Conservation (phyloP, 768 basidiomycete genomes). For the Crassisporium funariophilum region DNA sequence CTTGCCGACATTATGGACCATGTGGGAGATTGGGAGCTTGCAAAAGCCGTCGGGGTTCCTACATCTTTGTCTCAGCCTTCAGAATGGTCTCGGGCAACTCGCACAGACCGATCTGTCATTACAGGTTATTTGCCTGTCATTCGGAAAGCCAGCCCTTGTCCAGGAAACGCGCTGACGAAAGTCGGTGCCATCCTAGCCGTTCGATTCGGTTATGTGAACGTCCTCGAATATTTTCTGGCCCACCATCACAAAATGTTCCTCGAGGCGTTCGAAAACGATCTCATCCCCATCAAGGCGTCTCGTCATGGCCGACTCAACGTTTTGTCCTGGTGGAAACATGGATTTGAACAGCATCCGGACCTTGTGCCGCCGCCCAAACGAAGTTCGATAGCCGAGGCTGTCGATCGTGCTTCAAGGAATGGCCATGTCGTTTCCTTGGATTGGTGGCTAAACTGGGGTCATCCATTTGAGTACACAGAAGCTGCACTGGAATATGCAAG, state of each 20-base stretch:
- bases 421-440: slow-evolving; percentile 76
- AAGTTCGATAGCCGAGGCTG: slow-evolving; percentile 62
- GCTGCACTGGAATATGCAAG: slow-evolving; percentile 80
- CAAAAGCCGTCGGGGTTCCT: slow-evolving; percentile 73
- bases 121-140: slow-evolving; percentile 61
- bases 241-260: slow-evolving; percentile 67
- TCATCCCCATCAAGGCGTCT: slow-evolving; percentile 79
- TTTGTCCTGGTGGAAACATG: slow-evolving; percentile 82
- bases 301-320: slow-evolving; percentile 71
- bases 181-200: slow-evolving; percentile 68
- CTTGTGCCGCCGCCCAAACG: slow-evolving; percentile 57
- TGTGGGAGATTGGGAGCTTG: slow-evolving; percentile 83
- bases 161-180: slow-evolving; percentile 62
- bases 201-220: slow-evolving; percentile 73
- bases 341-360: slow-evolving; percentile 60
- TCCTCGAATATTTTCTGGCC: slow-evolving; percentile 73
- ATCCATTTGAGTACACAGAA: slow-evolving; percentile 75
- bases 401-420: slow-evolving; percentile 78
- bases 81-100: slow-evolving; percentile 72
- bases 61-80: slow-evolving; percentile 65
- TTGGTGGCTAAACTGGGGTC: slow-evolving; percentile 77
- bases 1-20: slow-evolving; percentile 77
- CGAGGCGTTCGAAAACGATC: slow-evolving; percentile 61
- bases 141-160: slow-evolving; percentile 56
- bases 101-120: slow-evolving; percentile 74